Percentiles rank a stretch among this genome's conserved stretches.
These are phyloP conservation scores for Didymella sp. DNA, from an alignment of 2,329 filamentous ascomycete species.

Conservation along the genomic window DNA sequence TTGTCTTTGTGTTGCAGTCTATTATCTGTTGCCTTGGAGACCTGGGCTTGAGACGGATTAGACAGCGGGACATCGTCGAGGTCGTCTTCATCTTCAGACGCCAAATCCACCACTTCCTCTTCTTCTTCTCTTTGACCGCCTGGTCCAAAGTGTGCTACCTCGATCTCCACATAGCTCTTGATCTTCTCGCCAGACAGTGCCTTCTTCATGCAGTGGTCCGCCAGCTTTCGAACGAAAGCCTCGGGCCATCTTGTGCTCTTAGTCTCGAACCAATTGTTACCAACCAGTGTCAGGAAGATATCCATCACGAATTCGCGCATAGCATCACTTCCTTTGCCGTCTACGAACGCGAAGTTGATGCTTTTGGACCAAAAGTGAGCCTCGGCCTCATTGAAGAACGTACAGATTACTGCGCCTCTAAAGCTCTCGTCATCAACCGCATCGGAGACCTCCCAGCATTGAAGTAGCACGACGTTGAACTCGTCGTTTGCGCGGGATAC, in stretches of 20 bases:
- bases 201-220: neutral
- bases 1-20: too few relatives aligned
- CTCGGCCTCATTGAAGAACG: neutral
- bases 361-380: neutral
- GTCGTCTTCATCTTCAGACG: neutral
- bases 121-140: neutral
- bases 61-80: neutral
- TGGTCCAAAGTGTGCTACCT: neutral
- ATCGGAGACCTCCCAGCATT: neutral
- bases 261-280: neutral
- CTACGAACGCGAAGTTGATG: neutral
- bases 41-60: too few relatives aligned
- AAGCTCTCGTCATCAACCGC: neutral
- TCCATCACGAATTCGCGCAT: neutral
- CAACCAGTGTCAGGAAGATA: neutral
- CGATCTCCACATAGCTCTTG: neutral
- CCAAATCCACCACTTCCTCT: neutral
- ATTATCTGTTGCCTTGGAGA: too few relatives aligned
- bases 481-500: neutral
- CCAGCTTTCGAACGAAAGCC: neutral
- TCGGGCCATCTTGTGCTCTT: neutral
- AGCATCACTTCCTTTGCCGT: neutral
- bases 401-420: neutral
- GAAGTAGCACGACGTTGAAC: neutral
- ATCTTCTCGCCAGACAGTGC: neutral